These are phyloP conservation scores for Colletotrichum tabaci DNA, from an alignment of 2,329 filamentous ascomycete species.

Conservation along the genomic window DNA sequence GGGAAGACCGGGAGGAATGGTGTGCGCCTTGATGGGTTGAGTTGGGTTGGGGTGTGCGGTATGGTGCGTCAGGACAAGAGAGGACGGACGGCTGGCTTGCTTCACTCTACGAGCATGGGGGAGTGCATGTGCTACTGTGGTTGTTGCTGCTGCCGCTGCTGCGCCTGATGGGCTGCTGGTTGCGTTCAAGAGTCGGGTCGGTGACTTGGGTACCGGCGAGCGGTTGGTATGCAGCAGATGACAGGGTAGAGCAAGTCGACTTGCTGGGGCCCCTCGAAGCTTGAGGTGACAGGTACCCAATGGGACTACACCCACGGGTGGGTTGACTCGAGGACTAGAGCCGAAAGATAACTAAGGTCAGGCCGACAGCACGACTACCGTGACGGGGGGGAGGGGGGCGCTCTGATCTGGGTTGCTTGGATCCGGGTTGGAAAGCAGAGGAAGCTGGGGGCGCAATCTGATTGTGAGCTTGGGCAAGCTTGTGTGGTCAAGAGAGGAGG, in stretches of 20 bases:
- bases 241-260: slow-evolving; percentile 41
- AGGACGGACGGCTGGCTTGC: slow-evolving; percentile 32
- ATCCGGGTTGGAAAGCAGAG: slow-evolving; percentile 1
- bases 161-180: slow-evolving; percentile 23
- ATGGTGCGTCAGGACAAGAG: slow-evolving; percentile 39
- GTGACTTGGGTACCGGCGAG: slow-evolving; percentile 34
- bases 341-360: slow-evolving; percentile 32
- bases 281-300: slow-evolving; percentile 44
- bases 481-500: slow-evolving; percentile 10
- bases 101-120: slow-evolving; percentile 28
- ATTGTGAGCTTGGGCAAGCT: slow-evolving; percentile 10
- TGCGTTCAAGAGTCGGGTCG: slow-evolving; percentile 39
- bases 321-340: slow-evolving; percentile 30
- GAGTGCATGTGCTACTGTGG: slow-evolving; percentile 33
- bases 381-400: slow-evolving; percentile 12
- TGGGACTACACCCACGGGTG: slow-evolving; percentile 40
- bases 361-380: slow-evolving; percentile 36
- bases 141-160: slow-evolving; percentile 21
- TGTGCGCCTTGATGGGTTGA: slow-evolving; percentile 41
- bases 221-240: slow-evolving; percentile 37
- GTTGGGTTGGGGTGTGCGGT: slow-evolving; percentile 39
- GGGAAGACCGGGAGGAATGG: slow-evolving; percentile 36
- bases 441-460: slow-evolving; percentile 18
- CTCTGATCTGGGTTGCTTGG: slow-evolving; percentile 2
- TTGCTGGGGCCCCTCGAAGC: slow-evolving; percentile 44